phyloP scores from a whole-genome alignment of 208 protist species.

The Acanthamoeba healyi region DNA sequence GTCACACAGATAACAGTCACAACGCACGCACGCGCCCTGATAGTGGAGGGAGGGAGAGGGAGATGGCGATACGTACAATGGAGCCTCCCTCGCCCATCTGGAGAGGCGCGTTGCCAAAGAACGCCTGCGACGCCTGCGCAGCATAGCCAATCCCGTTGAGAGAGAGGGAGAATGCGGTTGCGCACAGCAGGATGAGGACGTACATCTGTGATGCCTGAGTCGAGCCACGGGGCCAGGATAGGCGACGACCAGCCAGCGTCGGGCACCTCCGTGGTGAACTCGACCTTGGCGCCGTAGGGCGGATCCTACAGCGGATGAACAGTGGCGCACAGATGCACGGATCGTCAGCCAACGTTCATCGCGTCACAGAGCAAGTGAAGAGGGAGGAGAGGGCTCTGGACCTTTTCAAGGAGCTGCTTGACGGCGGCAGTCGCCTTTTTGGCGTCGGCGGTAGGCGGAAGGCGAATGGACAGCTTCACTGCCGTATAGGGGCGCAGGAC shows the following conservation, averaged over 20 bases:
- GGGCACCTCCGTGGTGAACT: not conserved
- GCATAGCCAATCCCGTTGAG: not conserved
- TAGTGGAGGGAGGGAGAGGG: not conserved
- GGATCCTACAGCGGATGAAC: not conserved
- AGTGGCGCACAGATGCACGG: not conserved
- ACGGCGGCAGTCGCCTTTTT: slow-evolving; percentile 85
- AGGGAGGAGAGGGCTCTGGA: not conserved
- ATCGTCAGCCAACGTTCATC: too few species aligned
- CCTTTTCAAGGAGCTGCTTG: slow-evolving; percentile 79
- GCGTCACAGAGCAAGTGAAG: too few species aligned
- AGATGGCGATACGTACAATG: not conserved
- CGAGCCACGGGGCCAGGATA: not conserved
- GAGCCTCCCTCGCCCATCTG: slow-evolving; percentile 59
- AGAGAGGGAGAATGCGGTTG: too few species aligned
- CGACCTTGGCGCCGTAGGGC: slow-evolving; percentile 48
- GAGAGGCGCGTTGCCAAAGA: slow-evolving; percentile 46
- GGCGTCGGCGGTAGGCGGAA: slow-evolving; percentile 93
- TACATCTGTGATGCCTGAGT: not conserved
- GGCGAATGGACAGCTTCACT: slow-evolving; percentile 95
- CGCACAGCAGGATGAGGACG: not conserved
- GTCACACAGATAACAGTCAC: too few species aligned
- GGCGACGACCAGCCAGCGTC: slow-evolving; percentile 41
- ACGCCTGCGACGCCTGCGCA: slow-evolving; percentile 23
- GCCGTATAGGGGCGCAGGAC: slow-evolving; percentile 94
- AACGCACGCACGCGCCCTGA: too few species aligned